Evolutionary conservation across 352 stramenopile species (phyloP), one percentile per base, ranked within the genome.

Genomic region (Pythium brassicae): DNA sequence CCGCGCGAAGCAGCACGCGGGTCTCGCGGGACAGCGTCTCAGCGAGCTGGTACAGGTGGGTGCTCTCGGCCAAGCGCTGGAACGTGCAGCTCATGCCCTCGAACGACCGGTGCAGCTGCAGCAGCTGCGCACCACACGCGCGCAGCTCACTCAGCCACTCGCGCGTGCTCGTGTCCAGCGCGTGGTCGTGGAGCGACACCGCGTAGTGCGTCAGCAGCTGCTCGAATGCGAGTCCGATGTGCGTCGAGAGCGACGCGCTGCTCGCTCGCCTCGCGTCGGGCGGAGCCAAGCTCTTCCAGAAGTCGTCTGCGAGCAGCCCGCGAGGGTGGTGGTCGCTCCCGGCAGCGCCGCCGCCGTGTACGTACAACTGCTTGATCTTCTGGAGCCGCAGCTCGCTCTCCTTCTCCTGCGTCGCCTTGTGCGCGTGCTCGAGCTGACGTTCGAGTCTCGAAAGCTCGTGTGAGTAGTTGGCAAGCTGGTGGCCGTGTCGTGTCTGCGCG

Each of bases 371-470:
- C 17, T 74, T 62, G 7, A 71, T 79, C 4, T 79, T 81, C 47
- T 85, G 74, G 0, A 89, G 59, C 2, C 74, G 66, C 25, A 86
- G 48, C 40, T 75, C 74, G 19, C 84, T 84, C 42, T 89, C 78
- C 37, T 83, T 84, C 50, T 83, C 78, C 32, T 83, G 72, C 1
- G 72, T 52, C 1, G 64, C 57, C 19, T 61, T 63, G 22, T 83
- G 74, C 1, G 74, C 66, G 42, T 78, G 72, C 14, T 89, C 76
- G 5, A 92, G 63, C 49, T 89, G 75, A 10, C 80, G 72, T 34
- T 89, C 78, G 1, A 92, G 60, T n/a, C 80, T 69, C 15, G 78
- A 83, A 11, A 87, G 63, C 26, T 86, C 77, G 40, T 86, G 76
- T 0, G 75, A 83, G 22, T 86, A 92, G 39, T 81, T 87, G 12